Evolutionary conservation across 305 asterid species (phyloP).

Genomic region (Striga hermonthica): DNA sequence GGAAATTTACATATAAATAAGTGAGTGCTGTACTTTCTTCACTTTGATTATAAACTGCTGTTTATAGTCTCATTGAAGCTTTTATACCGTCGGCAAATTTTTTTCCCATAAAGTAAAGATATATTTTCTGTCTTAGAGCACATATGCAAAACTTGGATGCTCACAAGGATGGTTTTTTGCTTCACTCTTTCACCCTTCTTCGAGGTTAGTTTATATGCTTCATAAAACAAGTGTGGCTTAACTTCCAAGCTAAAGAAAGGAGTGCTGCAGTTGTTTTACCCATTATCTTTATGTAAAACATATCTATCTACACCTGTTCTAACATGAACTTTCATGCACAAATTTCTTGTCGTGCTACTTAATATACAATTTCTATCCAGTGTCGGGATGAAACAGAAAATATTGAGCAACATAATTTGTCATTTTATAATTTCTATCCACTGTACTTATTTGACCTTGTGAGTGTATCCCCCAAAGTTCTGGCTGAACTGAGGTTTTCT

Average conservation of each 20-base stretch:
- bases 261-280: not conserved
- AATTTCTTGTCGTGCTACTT: conserved; percentile 12
- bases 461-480: not conserved
- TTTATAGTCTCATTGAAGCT: conserved; percentile 9
- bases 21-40: not conserved
- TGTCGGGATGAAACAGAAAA: not conserved
- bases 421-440: not conserved
- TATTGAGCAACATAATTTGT: not conserved
- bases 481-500: not conserved
- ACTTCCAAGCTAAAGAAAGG: conserved; percentile 3
- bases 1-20: not conserved
- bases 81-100: conserved; percentile 3
- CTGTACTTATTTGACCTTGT: conserved; percentile 11
- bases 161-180: conserved; percentile 79
- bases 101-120: conserved; percentile 25
- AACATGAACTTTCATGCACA: conserved; percentile 10
- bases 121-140: conserved; percentile 39
- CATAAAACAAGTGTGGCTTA: conserved; percentile 11
- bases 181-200: conserved; percentile 55
- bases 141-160: conserved; percentile 78
- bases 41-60: not conserved
- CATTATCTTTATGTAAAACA: not conserved
- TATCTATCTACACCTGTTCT: not conserved
- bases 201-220: conserved; percentile 46
- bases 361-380: not conserved